Conservation (phyloP, 2,329 filamentous ascomycete species). For the Colletotrichum costaricense region DNA sequence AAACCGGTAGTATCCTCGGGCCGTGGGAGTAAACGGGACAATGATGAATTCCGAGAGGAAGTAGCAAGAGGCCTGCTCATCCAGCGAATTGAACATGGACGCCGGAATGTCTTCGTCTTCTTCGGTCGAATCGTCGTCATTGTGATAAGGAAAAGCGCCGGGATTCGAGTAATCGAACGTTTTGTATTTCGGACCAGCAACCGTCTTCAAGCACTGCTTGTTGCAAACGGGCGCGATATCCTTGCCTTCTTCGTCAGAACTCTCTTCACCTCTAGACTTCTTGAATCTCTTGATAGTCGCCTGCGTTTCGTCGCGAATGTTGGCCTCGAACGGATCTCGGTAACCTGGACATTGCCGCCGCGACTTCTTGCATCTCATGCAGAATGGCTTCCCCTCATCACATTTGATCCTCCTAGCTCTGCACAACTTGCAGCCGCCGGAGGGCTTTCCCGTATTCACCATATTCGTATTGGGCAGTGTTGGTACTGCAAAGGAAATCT, state of each 20-base stretch:
- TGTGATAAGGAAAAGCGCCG: conserved; percentile 19
- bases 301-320: conserved; percentile 41
- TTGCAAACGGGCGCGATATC: conserved; percentile 23
- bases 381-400: conserved; percentile 40
- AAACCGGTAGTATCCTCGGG: conserved; percentile 35
- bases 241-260: conserved; percentile 24
- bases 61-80: conserved; percentile 36
- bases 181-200: conserved; percentile 29
- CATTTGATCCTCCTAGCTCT: conserved; percentile 40
- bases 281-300: conserved; percentile 39
- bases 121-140: conserved; percentile 12
- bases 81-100: conserved; percentile 29
- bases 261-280: conserved; percentile 33
- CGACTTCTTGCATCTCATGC: conserved; percentile 40
- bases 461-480: conserved; percentile 16
- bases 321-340: conserved; percentile 40
- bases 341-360: conserved; percentile 41
- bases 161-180: conserved; percentile 31
- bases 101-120: conserved; percentile 30
- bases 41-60: conserved; percentile 37
- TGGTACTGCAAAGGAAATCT: neutral
- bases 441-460: conserved; percentile 42
- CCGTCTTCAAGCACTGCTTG: conserved; percentile 27
- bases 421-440: conserved; percentile 41
- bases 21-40: conserved; percentile 14